These are phyloP conservation scores for Stagonosporopsis cucurbitacearum DNA, from an alignment of 2,329 filamentous ascomycete genomes.

Conservation along the genomic window DNA sequence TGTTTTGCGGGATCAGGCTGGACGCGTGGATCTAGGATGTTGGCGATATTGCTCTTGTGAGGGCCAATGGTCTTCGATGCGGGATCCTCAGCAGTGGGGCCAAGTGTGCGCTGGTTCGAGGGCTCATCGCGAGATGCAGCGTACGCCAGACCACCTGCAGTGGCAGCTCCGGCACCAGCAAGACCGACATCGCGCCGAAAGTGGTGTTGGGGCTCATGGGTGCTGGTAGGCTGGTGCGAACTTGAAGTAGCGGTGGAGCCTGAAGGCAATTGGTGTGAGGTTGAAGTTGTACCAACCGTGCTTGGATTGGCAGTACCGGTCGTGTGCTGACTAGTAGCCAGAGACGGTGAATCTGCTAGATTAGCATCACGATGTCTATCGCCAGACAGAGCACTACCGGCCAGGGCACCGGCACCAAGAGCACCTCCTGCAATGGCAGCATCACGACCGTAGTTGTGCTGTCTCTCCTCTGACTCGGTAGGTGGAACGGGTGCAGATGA, in stretches of 20 bases:
- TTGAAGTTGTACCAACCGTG: constrained; percentile 4
- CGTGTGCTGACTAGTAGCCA: constrained; percentile 12
- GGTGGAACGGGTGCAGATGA: constrained; percentile 12
- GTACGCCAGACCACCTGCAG: constrained; percentile 18
- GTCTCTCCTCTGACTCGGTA: constrained; percentile 17
- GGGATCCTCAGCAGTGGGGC: constrained; percentile 31
- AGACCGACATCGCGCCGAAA: constrained; percentile 34
- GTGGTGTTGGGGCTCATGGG: constrained; percentile 14
- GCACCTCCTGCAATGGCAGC: constrained; percentile 40
- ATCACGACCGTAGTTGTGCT: constrained; percentile 37
- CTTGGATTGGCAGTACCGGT: constrained; percentile 7
- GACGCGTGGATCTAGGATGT: constrained; percentile 42
- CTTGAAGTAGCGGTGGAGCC: neutral
- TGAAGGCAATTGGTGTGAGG: constrained; percentile 3
- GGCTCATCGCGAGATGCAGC: constrained; percentile 24
- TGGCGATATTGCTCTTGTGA: constrained; percentile 42
- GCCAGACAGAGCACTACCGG: constrained; percentile 22
- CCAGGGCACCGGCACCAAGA: constrained; percentile 40
- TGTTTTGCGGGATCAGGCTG: constrained; percentile 39
- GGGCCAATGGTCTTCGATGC: constrained; percentile 39
- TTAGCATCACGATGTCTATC: constrained; percentile 21
- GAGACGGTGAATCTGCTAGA: neutral
- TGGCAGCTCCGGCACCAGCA: constrained; percentile 12
- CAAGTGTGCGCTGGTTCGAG: constrained; percentile 29
- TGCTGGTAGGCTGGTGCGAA: neutral